These are phyloP conservation scores for Apiospora pterosperma DNA, from an alignment of 2,329 filamentous ascomycete species.

Conservation along the genomic window DNA sequence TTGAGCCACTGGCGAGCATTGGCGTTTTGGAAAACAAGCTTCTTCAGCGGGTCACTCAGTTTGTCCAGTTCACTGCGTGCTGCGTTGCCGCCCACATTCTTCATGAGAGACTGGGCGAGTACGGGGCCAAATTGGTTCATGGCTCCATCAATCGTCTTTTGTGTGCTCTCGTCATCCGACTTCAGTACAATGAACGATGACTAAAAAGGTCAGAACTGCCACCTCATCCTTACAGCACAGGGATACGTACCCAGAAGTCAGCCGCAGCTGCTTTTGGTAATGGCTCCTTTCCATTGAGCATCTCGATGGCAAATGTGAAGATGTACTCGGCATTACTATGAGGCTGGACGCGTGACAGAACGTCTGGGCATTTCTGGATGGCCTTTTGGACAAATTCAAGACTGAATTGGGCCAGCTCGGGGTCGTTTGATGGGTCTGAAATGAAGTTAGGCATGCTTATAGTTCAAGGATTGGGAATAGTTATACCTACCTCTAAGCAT, in stretches of 20 bases:
- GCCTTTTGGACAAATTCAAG: constrained; percentile 70
- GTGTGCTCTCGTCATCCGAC: constrained; percentile 36
- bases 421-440: constrained; percentile 58
- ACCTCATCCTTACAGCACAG: not conserved
- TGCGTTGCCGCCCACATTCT: constrained; percentile 66
- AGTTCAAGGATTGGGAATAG: not conserved
- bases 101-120: constrained; percentile 56
- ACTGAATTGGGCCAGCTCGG: constrained; percentile 68
- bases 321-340: constrained; percentile 58
- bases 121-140: constrained; percentile 59
- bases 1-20: constrained; percentile 61
- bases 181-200: constrained; percentile 49
- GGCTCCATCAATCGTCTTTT: constrained; percentile 43
- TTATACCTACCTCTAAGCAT: constrained; percentile 48
- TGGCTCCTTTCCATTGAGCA: constrained; percentile 68
- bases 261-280: constrained; percentile 72
- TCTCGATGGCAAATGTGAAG: constrained; percentile 68
- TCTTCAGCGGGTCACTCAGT: constrained; percentile 68
- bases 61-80: constrained; percentile 70
- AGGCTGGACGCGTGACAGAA: constrained; percentile 57
- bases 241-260: constrained; percentile 66
- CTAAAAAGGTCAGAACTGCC: constrained; percentile 34
- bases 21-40: constrained; percentile 55
- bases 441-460: constrained; percentile 10
- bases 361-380: constrained; percentile 55